A percentile compares a stretch with the other conserved stretches of the same genome.
phyloP scores from a whole-genome alignment of 495 filamentous ascomycete genomes.

The Zalerion maritima region DNA sequence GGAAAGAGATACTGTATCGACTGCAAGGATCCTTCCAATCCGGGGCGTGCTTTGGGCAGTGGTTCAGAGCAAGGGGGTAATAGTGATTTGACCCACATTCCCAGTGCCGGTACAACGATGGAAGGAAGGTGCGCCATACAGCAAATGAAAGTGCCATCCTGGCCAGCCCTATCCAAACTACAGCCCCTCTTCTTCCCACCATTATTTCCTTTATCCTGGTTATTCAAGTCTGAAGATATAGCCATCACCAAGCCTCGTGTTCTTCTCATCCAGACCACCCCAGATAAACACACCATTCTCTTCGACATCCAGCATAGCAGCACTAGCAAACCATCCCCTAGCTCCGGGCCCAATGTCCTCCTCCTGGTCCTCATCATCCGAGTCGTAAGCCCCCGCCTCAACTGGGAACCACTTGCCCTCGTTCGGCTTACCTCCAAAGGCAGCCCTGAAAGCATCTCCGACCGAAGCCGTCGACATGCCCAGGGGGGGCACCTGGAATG shows the following conservation, averaged over 20 bases:
- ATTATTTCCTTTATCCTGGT: slow-evolving; percentile 2
- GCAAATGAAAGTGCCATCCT: no score
- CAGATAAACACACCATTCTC: slow-evolving; percentile 36
- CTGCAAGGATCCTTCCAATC: no score
- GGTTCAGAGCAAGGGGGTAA: no score
- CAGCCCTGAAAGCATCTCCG: slow-evolving; percentile 37
- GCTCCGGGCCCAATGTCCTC: slow-evolving; percentile 25
- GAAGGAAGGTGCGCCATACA: no score
- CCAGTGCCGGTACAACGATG: no score
- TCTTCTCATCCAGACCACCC: slow-evolving; percentile 31
- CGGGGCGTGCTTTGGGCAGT: no score
- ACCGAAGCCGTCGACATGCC: slow-evolving; percentile 35
- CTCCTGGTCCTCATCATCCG: slow-evolving; percentile 23
- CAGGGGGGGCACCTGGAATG: slow-evolving; percentile 44
- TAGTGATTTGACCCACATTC: no score
- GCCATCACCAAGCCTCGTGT: slow-evolving; percentile 33
- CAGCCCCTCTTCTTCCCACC: no score
- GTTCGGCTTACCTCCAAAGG: slow-evolving; percentile 33
- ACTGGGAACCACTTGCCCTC: slow-evolving; percentile 39
- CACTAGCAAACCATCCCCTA: slow-evolving; percentile 33
- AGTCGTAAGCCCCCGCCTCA: slow-evolving; percentile 22
- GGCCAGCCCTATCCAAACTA: no score
- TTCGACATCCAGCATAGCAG: slow-evolving; percentile 32
- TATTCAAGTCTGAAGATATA: slow-evolving; percentile 38
- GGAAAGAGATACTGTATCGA: no score